Conservation (phyloP, 768 basidiomycete species). For the Russula compacta region DNA sequence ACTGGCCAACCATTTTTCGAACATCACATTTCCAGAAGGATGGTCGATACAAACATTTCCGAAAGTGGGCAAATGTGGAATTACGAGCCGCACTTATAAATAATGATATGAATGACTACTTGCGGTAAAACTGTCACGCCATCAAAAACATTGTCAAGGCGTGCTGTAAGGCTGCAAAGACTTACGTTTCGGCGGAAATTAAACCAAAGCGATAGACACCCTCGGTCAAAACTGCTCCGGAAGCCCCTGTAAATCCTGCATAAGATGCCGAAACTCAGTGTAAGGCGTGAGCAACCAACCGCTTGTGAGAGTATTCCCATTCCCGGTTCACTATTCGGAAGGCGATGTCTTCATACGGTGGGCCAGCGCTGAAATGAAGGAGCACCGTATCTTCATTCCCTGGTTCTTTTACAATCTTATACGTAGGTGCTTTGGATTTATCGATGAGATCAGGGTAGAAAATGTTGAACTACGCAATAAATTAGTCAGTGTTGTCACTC, state of each 20-base stretch:
- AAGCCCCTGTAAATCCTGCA: slow-evolving; percentile 58
- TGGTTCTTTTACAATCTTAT: slow-evolving; percentile 88
- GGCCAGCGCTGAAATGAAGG: slow-evolving; percentile 90
- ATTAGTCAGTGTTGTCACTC: slow-evolving; percentile 18
- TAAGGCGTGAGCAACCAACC: slow-evolving; percentile 35
- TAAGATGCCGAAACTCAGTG: slow-evolving; percentile 8
- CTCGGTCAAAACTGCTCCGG: slow-evolving; percentile 93
- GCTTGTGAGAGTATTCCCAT: slow-evolving; percentile 98
- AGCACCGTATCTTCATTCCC: slow-evolving; percentile 94
- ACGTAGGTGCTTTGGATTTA: slow-evolving; percentile 93
- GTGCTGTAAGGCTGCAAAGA: slow-evolving; percentile 17
- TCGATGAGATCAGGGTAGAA: slow-evolving; percentile 99
- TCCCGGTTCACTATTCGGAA: slow-evolving; percentile 96
- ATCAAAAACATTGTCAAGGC: slow-evolving; percentile 20
- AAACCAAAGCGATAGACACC: slow-evolving; percentile 93
- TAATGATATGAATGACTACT: slow-evolving; percentile 33
- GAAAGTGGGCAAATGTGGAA: slow-evolving; percentile 15
- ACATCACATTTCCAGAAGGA: slow-evolving; percentile 27
- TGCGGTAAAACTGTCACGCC: slow-evolving; percentile 60
- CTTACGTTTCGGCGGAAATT: slow-evolving; percentile 90
- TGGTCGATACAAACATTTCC: slow-evolving; percentile 20
- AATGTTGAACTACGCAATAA: slow-evolving; percentile 65
- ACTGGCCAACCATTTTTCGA: slow-evolving; percentile 10
- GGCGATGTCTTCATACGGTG: slow-evolving; percentile 97
- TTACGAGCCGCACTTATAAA: slow-evolving; percentile 19